Evolutionary conservation across 306 rosid genomes (phyloP).

Genomic region (Begonia masoniana): DNA sequence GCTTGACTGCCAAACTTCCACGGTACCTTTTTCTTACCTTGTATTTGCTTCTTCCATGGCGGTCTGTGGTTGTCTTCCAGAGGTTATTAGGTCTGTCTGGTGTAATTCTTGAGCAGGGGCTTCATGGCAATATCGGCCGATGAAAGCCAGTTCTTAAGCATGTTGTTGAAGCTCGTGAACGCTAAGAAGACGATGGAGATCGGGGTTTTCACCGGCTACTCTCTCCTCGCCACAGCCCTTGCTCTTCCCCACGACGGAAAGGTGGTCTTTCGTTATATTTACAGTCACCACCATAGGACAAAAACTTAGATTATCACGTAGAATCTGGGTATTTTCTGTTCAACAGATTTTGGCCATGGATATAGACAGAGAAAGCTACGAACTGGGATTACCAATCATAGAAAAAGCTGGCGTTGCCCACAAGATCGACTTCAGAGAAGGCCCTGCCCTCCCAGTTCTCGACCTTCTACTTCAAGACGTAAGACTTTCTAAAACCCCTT

Average conservation of each 20-base stretch:
- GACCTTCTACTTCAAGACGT: constrained; percentile 53
- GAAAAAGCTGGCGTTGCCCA: constrained; percentile 75
- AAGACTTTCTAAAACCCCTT: neutral
- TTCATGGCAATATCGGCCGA: neutral
- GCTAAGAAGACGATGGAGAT: constrained; percentile 34
- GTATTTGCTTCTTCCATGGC: neutral
- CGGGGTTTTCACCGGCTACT: constrained; percentile 78
- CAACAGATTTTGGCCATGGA: constrained; percentile 82
- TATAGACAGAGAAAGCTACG: constrained; percentile 66
- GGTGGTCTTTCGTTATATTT: constrained; percentile 16
- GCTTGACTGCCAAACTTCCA: constrained; percentile 8
- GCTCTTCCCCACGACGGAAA: constrained; percentile 88
- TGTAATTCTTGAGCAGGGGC: neutral
- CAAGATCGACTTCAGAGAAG: constrained; percentile 80
- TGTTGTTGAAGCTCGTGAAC: constrained; percentile 60
- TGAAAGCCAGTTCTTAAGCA: constrained; percentile 1
- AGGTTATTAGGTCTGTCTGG: too few relatives aligned
- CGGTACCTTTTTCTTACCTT: constrained; percentile 1
- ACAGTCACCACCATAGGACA: too few relatives aligned
- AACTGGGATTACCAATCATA: constrained; percentile 59
- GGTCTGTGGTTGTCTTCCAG: too few relatives aligned
- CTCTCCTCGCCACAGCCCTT: constrained; percentile 82
- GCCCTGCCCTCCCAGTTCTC: constrained; percentile 81
- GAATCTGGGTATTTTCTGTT: neutral
- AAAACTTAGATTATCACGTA: too few relatives aligned